A percentile compares a stretch with the other conserved stretches of the same genome.
These are phyloP conservation scores for Omphalotus olearius DNA, from an alignment of 1,284 basidiomycete species.

Conservation along the genomic window DNA sequence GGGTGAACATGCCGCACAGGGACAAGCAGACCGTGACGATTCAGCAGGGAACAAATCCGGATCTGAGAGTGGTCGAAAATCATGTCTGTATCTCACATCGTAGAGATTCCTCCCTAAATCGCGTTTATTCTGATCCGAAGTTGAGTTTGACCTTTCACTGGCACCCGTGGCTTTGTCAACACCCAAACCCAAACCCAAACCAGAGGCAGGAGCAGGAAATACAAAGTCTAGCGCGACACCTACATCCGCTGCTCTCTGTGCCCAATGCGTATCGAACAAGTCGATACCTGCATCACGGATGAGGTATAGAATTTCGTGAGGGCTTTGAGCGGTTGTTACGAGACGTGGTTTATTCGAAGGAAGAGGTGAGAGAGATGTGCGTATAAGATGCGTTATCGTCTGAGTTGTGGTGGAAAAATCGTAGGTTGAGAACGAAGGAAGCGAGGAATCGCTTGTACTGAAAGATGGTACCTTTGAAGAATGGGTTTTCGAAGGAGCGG, in stretches of 20 bases:
- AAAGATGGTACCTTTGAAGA: not conserved
- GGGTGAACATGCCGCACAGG: conserved; percentile 65
- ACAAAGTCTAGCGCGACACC: conserved; percentile 75
- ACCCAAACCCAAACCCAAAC: not conserved
- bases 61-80: conserved; percentile 39
- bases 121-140: too few relatives aligned
- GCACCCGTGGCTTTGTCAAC: too few relatives aligned
- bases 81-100: conserved; percentile 46
- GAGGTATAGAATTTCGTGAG: conserved; percentile 70
- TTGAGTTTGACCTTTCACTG: not conserved
- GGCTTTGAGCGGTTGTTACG: conserved; percentile 52
- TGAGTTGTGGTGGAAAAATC: conserved; percentile 10
- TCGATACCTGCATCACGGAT: conserved; percentile 66
- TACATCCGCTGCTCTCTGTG: conserved; percentile 54
- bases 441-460: too few relatives aligned
- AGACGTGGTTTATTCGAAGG: conserved; percentile 56
- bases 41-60: not conserved
- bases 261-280: conserved; percentile 71
- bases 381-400: conserved; percentile 37
- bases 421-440: not conserved
- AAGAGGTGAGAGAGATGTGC: conserved; percentile 53
- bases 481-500: not conserved
- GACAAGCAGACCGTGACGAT: conserved; percentile 33
- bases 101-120: conserved; percentile 74
- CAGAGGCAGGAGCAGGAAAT: conserved; percentile 49